phyloP scores from a whole-genome alignment of 1,284 basidiomycete genomes.

The Amylostereum areolatum region DNA sequence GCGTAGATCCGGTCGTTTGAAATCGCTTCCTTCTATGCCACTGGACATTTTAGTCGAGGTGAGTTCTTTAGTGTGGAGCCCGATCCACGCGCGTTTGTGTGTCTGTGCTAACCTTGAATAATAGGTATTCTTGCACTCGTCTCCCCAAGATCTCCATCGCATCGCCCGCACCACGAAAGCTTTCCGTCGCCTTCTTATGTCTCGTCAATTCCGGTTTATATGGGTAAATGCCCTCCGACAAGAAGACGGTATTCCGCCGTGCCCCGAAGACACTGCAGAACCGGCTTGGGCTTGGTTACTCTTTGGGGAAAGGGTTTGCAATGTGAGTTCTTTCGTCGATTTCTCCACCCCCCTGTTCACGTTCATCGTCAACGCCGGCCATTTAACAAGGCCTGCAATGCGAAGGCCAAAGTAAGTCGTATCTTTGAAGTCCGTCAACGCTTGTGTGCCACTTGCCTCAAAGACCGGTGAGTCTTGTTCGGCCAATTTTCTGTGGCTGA shows the following conservation, averaged over 20 bases:
- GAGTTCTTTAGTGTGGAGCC: not conserved
- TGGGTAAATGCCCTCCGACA: not conserved
- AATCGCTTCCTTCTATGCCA: not conserved
- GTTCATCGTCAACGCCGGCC: too few species aligned
- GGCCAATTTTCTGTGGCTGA: too few species aligned
- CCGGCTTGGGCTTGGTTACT: not conserved
- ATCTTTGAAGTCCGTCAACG: too few species aligned
- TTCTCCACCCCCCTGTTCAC: too few species aligned
- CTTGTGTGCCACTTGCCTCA: too few species aligned
- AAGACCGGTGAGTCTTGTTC: too few species aligned
- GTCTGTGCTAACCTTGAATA: not conserved
- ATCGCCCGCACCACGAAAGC: not conserved
- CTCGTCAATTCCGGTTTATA: not conserved
- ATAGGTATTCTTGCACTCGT: not conserved
- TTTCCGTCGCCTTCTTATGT: constrained; percentile 1
- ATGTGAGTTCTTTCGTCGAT: not conserved
- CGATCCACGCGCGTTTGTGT: not conserved
- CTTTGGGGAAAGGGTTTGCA: not conserved
- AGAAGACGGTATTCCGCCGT: not conserved
- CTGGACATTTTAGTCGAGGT: not conserved
- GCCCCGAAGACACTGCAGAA: not conserved
- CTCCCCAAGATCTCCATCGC: not conserved
- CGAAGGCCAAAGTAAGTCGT: too few species aligned
- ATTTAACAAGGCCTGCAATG: too few species aligned
- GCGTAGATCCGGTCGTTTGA: not conserved